Conservation (phyloP, 768 basidiomycete species). For the Sistotremastrum niveocremeum region DNA sequence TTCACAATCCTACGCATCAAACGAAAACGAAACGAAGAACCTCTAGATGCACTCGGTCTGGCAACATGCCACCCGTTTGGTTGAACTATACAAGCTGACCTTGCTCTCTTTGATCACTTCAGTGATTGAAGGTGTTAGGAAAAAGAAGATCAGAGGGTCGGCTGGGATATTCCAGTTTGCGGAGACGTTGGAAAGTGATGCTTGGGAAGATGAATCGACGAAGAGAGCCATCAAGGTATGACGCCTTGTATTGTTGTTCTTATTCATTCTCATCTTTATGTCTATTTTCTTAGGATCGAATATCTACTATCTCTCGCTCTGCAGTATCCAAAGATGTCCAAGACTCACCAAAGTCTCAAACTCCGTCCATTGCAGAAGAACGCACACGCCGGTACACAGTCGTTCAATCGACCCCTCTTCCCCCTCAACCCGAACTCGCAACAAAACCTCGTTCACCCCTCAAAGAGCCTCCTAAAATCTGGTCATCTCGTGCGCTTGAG, state of each 20-base stretch:
- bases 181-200: constrained; percentile 57
- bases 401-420: constrained; percentile 9
- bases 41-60: constrained; percentile 67
- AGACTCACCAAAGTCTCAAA: constrained; percentile 12
- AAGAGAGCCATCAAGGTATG: constrained; percentile 51
- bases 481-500: too few species aligned
- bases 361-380: neutral
- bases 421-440: too few species aligned
- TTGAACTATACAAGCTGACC: constrained; percentile 1
- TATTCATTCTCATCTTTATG: neutral
- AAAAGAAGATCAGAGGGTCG: constrained; percentile 33
- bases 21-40: constrained; percentile 70
- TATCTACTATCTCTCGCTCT: constrained; percentile 19
- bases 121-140: neutral
- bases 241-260: neutral
- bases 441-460: too few species aligned
- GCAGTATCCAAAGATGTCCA: constrained; percentile 5
- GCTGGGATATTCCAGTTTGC: constrained; percentile 68
- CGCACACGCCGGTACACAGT: constrained; percentile 37
- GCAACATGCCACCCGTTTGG: constrained; percentile 10
- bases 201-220: constrained; percentile 47
- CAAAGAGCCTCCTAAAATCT: too few species aligned
- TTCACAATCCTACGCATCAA: constrained; percentile 67
- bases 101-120: neutral
- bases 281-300: constrained; percentile 31